Evolutionary conservation across 148 eudicot species (phyloP).

Genomic region (Vaccinium macrocarpon): DNA sequence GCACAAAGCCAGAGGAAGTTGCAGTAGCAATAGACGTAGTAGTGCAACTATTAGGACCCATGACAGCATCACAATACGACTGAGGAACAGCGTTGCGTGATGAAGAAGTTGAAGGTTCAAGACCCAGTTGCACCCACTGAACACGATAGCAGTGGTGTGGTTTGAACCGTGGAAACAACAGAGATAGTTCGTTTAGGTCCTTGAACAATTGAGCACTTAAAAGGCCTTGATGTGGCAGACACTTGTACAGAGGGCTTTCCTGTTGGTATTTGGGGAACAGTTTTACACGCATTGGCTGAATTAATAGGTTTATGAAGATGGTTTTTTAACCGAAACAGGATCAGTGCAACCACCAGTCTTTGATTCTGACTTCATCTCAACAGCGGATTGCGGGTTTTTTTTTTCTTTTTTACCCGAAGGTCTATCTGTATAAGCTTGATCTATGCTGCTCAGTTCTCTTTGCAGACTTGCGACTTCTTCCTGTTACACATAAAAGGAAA

Average conservation of each 20-base stretch:
- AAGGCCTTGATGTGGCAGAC: slow-evolving; percentile 60
- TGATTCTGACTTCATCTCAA: slow-evolving; percentile 15
- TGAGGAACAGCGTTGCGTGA: slow-evolving; percentile 41
- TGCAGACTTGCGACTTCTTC: too few species aligned
- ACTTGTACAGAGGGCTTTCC: slow-evolving; percentile 28
- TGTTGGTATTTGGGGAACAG: slow-evolving; percentile 33
- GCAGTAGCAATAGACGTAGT: slow-evolving; percentile 26
- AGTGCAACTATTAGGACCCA: slow-evolving; percentile 40
- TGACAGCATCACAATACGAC: slow-evolving; percentile 78
- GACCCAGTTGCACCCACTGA: slow-evolving; percentile 72
- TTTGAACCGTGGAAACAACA: slow-evolving; percentile 44
- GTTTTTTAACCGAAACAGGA: slow-evolving; percentile 32
- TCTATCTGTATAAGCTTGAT: too few species aligned
- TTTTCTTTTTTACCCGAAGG: too few species aligned
- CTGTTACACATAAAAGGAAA: too few species aligned
- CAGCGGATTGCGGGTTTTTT: too few species aligned
- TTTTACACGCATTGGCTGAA: slow-evolving; percentile 34
- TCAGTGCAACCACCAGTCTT: slow-evolving; percentile 27
- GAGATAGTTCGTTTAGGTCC: slow-evolving; percentile 46
- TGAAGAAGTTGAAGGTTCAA: slow-evolving; percentile 45
- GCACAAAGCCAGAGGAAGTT: slow-evolving; percentile 47
- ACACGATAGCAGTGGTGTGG: slow-evolving; percentile 47
- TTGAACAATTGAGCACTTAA: slow-evolving; percentile 66
- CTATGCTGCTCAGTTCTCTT: too few species aligned
- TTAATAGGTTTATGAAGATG: slow-evolving; percentile 25